phyloP scores from a whole-genome alignment of 768 basidiomycete species.

The Trametes gibbosa region DNA sequence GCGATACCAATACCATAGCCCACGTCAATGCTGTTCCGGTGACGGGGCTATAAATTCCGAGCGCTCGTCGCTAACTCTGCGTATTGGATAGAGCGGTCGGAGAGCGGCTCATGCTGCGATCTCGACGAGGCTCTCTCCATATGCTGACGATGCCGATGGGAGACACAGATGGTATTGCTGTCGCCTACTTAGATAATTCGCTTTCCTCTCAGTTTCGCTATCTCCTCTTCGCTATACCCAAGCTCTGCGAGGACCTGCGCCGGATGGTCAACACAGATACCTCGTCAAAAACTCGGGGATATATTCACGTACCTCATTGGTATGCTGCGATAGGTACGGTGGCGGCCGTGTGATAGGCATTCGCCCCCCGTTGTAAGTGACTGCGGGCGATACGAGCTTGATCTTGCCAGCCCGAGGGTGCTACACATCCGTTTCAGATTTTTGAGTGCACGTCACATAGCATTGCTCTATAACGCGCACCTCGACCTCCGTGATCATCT shows the following conservation, averaged over 20 bases:
- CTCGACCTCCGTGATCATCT: slow-evolving; percentile 73
- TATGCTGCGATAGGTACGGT: slow-evolving; percentile 87
- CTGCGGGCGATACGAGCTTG: slow-evolving; percentile 78
- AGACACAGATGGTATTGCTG: background rate
- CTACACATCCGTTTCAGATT: slow-evolving; percentile 1
- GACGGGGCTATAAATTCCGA: too few relatives aligned
- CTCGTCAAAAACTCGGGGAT: background rate
- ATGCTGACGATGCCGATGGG: background rate
- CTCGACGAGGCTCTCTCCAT: background rate
- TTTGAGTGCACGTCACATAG: slow-evolving; percentile 1
- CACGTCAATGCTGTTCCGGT: too few relatives aligned
- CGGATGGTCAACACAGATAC: background rate
- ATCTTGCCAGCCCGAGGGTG: slow-evolving; percentile 49
- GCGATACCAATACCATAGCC: too few relatives aligned
- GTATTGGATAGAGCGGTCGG: too few relatives aligned
- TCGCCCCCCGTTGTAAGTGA: slow-evolving; percentile 75
- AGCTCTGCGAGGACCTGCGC: slow-evolving; percentile 29
- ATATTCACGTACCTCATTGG: slow-evolving; percentile 51
- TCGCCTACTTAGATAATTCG: slow-evolving; percentile 27
- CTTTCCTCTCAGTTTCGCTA: slow-evolving; percentile 25
- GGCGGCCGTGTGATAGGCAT: slow-evolving; percentile 76
- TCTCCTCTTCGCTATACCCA: slow-evolving; percentile 31
- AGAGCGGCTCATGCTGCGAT: too few relatives aligned
- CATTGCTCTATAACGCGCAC: slow-evolving; percentile 38
- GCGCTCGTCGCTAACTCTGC: too few relatives aligned